phyloP scores from a whole-genome alignment of 306 rosid species.

The Fagus crenata region DNA sequence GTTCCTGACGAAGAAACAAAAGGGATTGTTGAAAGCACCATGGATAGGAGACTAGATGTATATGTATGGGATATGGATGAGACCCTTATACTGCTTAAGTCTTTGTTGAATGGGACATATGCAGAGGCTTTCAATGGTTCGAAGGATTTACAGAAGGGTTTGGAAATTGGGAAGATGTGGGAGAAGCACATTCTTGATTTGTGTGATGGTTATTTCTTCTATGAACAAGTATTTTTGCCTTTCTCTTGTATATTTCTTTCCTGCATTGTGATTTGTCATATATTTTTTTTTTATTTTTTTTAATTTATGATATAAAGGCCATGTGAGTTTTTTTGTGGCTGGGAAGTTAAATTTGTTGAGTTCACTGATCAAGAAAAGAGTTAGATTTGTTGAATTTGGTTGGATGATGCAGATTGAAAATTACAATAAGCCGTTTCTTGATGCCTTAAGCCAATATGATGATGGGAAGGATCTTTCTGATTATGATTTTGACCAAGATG shows the following conservation, averaged over 20 bases:
- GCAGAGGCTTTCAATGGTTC: slow-evolving; percentile 63
- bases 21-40: slow-evolving; percentile 26
- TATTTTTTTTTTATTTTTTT: neutral
- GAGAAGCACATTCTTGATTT: slow-evolving; percentile 76
- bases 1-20: slow-evolving; percentile 29
- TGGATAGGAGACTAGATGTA: slow-evolving; percentile 51
- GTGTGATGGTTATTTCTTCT: slow-evolving; percentile 80
- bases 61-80: slow-evolving; percentile 97
- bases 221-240: slow-evolving; percentile 62
- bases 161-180: slow-evolving; percentile 80
- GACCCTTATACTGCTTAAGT: slow-evolving; percentile 83
- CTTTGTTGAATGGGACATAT: slow-evolving; percentile 73
- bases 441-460: slow-evolving; percentile 55
- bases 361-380: neutral
- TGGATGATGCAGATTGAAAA: slow-evolving; percentile 72
- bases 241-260: slow-evolving; percentile 2
- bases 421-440: slow-evolving; percentile 73
- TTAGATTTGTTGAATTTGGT: slow-evolving; percentile 21
- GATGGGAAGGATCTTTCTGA: slow-evolving; percentile 77
- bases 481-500: slow-evolving; percentile 78
- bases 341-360: slow-evolving; percentile 24
- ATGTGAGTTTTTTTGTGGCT: slow-evolving; percentile 2
- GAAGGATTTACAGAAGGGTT: slow-evolving; percentile 73
- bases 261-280: neutral
- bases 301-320: neutral